Evolutionary conservation across 2,329 filamentous ascomycete genomes (phyloP).

Genomic region (Coleophoma crateriformis): DNA sequence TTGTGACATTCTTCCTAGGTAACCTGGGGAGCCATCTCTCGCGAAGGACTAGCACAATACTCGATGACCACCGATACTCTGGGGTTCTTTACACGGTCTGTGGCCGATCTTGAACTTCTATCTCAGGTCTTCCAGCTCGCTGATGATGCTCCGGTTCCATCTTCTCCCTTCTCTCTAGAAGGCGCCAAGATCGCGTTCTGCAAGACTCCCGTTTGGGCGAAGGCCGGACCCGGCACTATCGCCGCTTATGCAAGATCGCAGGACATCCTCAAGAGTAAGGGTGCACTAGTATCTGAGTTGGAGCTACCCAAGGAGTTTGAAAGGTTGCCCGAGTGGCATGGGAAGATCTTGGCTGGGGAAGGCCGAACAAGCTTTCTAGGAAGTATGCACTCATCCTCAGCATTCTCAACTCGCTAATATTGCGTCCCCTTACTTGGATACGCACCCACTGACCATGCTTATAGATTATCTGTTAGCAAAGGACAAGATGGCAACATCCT

Average conservation of each 20-base stretch:
- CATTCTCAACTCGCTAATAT: too few species aligned
- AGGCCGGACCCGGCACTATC: slow-evolving; percentile 37
- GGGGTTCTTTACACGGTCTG: slow-evolving; percentile 51
- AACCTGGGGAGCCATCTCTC: slow-evolving; percentile 54
- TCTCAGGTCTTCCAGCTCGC: slow-evolving; percentile 43
- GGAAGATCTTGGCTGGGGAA: slow-evolving; percentile 43
- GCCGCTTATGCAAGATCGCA: slow-evolving; percentile 36
- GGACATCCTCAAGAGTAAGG: slow-evolving; percentile 34
- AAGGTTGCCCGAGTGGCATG: slow-evolving; percentile 45
- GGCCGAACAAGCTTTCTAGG: slow-evolving; percentile 45
- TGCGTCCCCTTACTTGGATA: neutral
- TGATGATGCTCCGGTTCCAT: slow-evolving; percentile 35
- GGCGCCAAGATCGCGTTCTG: slow-evolving; percentile 48
- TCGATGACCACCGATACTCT: slow-evolving; percentile 54
- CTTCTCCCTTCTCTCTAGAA: slow-evolving; percentile 28
- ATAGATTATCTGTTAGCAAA: slow-evolving; percentile 45
- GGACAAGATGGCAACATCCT: slow-evolving; percentile 36
- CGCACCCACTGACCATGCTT: neutral
- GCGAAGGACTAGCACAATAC: slow-evolving; percentile 53
- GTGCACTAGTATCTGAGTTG: slow-evolving; percentile 51
- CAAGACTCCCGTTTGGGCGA: slow-evolving; percentile 46
- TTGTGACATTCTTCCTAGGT: slow-evolving; percentile 27
- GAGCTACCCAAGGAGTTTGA: slow-evolving; percentile 43
- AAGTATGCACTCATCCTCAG: slow-evolving; percentile 6
- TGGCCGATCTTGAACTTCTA: slow-evolving; percentile 51